These are phyloP conservation scores for Fomitopsis pulvina DNA, from an alignment of 768 basidiomycete genomes.

Conservation along the genomic window DNA sequence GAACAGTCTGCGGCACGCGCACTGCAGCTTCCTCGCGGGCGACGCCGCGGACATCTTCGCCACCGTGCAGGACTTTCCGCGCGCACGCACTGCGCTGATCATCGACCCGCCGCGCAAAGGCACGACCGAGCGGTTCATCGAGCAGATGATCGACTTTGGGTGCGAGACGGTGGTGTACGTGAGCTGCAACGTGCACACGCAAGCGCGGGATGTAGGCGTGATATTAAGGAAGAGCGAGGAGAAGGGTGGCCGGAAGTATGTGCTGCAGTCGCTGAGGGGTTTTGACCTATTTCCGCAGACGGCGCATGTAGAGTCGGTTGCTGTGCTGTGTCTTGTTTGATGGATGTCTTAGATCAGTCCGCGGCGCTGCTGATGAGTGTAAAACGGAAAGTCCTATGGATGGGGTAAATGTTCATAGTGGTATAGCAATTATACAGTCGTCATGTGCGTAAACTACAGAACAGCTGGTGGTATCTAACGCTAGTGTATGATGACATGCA, in stretches of 20 bases:
- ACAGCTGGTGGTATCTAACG: not conserved
- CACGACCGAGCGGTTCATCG: slow-evolving; percentile 73
- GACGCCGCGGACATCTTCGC: slow-evolving; percentile 85
- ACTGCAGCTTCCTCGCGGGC: slow-evolving; percentile 67
- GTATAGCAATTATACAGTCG: not conserved
- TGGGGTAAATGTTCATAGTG: not conserved
- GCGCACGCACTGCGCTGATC: slow-evolving; percentile 58
- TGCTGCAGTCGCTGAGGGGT: slow-evolving; percentile 76
- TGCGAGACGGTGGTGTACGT: slow-evolving; percentile 77
- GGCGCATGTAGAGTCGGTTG: slow-evolving; percentile 72
- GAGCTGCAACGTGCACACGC: slow-evolving; percentile 93
- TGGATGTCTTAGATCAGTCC: too few species aligned
- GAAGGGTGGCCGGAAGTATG: slow-evolving; percentile 43
- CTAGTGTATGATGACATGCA: not conserved
- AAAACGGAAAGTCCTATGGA: not conserved
- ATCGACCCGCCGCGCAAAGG: slow-evolving; percentile 96
- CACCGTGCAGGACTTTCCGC: slow-evolving; percentile 58
- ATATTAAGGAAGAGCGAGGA: slow-evolving; percentile 41
- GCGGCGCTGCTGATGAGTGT: too few species aligned
- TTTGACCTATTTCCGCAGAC: slow-evolving; percentile 98
- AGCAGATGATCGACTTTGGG: slow-evolving; percentile 68
- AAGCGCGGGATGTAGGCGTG: slow-evolving; percentile 81
- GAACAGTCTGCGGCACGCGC: slow-evolving; percentile 49
- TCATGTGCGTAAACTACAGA: not conserved
- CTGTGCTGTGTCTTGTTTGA: slow-evolving; percentile 48